Percentiles rank a stretch among this genome's conserved stretches.
phyloP scores from a whole-genome alignment of 2,329 filamentous ascomycete genomes.

The Leptographium lundbergii region DNA sequence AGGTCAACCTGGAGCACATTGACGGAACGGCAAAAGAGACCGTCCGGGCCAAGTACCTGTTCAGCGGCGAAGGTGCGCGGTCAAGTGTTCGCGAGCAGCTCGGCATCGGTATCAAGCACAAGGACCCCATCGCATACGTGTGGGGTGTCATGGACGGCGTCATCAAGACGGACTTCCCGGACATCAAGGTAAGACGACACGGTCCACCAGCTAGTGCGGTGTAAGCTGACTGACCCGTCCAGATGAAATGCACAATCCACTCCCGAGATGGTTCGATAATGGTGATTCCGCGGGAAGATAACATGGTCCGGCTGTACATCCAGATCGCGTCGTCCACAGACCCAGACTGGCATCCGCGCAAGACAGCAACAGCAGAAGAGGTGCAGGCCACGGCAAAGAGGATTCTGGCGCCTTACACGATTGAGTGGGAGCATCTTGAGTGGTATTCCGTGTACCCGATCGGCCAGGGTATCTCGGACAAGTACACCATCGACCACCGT shows the following conservation, averaged over 20 bases:
- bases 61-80: constrained; percentile 58
- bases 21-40: constrained; percentile 59
- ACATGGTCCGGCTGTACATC: constrained; percentile 58
- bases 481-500: constrained; percentile 53
- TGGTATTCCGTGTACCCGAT: constrained; percentile 72
- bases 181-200: constrained; percentile 44
- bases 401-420: constrained; percentile 53
- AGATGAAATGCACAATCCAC: constrained; percentile 67
- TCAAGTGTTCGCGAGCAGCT: constrained; percentile 53
- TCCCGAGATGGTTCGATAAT: constrained; percentile 64
- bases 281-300: constrained; percentile 62
- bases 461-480: constrained; percentile 58
- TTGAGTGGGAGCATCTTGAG: constrained; percentile 54
- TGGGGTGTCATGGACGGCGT: constrained; percentile 70
- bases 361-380: constrained; percentile 48
- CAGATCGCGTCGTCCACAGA: constrained; percentile 52
- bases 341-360: constrained; percentile 47
- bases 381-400: constrained; percentile 53
- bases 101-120: constrained; percentile 57
- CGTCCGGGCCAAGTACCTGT: constrained; percentile 55
- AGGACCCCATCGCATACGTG: constrained; percentile 57
- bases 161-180: constrained; percentile 60
- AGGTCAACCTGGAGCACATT: constrained; percentile 64
- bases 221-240: neutral
- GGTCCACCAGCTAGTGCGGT: too few species aligned